Base-by-base conservation (phyloP, 352 stramenopile genomes). In the Phytophthora uliginosa region DNA sequence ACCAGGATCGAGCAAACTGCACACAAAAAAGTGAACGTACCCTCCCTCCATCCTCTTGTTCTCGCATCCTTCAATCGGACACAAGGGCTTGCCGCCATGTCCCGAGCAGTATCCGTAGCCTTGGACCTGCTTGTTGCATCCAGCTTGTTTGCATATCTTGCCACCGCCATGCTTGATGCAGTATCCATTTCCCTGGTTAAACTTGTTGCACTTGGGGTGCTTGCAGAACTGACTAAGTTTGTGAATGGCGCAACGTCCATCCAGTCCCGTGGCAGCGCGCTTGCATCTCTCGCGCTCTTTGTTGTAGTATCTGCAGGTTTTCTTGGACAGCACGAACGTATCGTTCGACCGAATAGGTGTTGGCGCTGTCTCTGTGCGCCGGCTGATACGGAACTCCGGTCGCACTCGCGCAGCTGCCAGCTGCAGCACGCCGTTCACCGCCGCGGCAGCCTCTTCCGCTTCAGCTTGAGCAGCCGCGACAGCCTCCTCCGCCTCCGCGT, bases 21-120 rank as follows among this genome's bases (percentile, higher is more conserved):
- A 26, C 18, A 51, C 33, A 26, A 26, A 26, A 26, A 36, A 36
- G 33, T 36, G 33, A 26, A 10, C 45, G 7, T 15, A 87, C 66
- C 84, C 88, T 68, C 88, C 88, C 82, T 95, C 88, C 88, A 95
- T 94, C 51, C 86, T 81, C 56, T 95, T 95, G 70, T 94, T 94
- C 34, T 91, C 84, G 24, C 90, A 97, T 8, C 87, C 86, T 12
- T 90, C 83, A 13, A 94, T 60, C 1, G 86, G 84, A 57, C 90
- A 97, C 45, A 95, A 63, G 20, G 87, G 88, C 31, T 95, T 95
- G 28, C 90, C 90, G 13, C 90, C 90, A 45, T 97, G 90, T 18
- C 86, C 88, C 17, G 86, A 93, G 74, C 90, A 97, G 60, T 91
- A 90, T n/a, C 88, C 88, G 50, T 94, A 95, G 24, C 88, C 88